Conservation (phyloP, 2,329 filamentous ascomycete genomes). For the Thermoascus crustaceus region DNA sequence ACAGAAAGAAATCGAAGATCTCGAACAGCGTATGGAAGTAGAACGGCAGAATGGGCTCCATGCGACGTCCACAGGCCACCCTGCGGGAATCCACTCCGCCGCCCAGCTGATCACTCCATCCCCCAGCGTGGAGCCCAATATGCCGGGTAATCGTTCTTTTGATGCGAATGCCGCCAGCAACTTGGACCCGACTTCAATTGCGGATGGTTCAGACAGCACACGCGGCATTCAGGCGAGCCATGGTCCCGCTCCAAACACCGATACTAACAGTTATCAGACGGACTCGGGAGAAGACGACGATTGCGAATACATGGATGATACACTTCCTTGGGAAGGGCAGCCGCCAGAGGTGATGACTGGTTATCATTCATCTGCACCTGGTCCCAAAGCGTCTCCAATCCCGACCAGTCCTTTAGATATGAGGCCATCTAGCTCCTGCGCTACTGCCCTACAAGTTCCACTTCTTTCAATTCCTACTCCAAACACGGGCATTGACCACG, state of each 20-base stretch:
- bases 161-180: background rate
- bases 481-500: too few relatives aligned
- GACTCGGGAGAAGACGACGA: too few relatives aligned
- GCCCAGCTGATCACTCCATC: slow-evolving; percentile 14
- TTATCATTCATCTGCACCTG: too few relatives aligned
- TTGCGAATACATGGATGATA: slow-evolving; percentile 6
- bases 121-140: slow-evolving; percentile 10
- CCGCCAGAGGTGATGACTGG: background rate
- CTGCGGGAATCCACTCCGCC: slow-evolving; percentile 16
- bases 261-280: too few relatives aligned
- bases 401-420: too few relatives aligned
- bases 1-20: slow-evolving; percentile 31
- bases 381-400: too few relatives aligned
- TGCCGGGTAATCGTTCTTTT: background rate
- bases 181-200: slow-evolving; percentile 1
- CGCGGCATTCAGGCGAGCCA: background rate
- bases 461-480: too few relatives aligned
- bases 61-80: slow-evolving; percentile 16
- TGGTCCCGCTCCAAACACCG: background rate
- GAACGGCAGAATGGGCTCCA: slow-evolving; percentile 10
- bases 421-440: too few relatives aligned
- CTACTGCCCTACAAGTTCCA: too few relatives aligned
- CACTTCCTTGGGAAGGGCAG: background rate
- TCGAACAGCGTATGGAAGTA: slow-evolving; percentile 14
- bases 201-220: slow-evolving; percentile 5